Percentiles rank a stretch among this genome's conserved stretches.
Conservation (phyloP, 495 filamentous ascomycete species). For the Margaritispora aquatica region DNA sequence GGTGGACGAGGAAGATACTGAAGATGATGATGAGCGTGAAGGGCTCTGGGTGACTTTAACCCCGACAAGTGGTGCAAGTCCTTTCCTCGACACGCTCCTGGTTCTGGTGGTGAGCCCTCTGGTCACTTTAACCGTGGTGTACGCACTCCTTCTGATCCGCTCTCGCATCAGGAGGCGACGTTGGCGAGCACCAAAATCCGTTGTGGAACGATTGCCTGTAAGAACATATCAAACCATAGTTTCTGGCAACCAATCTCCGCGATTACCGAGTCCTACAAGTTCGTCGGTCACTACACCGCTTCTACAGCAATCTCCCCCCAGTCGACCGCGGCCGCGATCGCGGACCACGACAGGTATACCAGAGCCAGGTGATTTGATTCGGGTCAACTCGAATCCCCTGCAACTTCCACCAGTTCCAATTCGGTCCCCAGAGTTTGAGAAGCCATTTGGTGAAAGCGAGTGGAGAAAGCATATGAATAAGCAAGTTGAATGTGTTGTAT, state of each 20-base stretch:
- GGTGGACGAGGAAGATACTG: conserved; percentile 6
- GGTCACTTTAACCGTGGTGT: conserved; percentile 88
- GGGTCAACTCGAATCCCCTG: conserved; percentile 19
- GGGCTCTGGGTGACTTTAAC: conserved; percentile 95
- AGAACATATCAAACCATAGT: conserved; percentile 86
- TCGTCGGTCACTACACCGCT: conserved; percentile 73
- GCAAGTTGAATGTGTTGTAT: conserved; percentile 95
- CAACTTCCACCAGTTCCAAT: conserved; percentile 16
- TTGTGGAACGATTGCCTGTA: conserved; percentile 92
- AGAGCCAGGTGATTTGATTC: conserved; percentile 28
- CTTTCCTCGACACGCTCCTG: conserved; percentile 92
- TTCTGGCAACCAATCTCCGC: conserved; percentile 45
- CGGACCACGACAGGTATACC: conserved; percentile 57
- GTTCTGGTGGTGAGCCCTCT: conserved; percentile 90
- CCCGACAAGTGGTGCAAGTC: conserved; percentile 82
- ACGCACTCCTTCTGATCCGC: conserved; percentile 79
- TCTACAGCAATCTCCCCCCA: conserved; percentile 39
- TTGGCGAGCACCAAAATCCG: conserved; percentile 93
- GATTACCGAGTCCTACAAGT: conserved; percentile 46
- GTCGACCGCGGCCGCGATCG: conserved; percentile 54
- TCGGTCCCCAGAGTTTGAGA: conserved; percentile 32
- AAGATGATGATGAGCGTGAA: conserved; percentile 50
- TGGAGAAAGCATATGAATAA: conserved; percentile 79
- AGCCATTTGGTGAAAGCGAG: conserved; percentile 47
- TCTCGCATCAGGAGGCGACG: conserved; percentile 83